These are phyloP conservation scores for Eucalyptus marginata DNA, from an alignment of 345 rosid species.

Conservation along the genomic window DNA sequence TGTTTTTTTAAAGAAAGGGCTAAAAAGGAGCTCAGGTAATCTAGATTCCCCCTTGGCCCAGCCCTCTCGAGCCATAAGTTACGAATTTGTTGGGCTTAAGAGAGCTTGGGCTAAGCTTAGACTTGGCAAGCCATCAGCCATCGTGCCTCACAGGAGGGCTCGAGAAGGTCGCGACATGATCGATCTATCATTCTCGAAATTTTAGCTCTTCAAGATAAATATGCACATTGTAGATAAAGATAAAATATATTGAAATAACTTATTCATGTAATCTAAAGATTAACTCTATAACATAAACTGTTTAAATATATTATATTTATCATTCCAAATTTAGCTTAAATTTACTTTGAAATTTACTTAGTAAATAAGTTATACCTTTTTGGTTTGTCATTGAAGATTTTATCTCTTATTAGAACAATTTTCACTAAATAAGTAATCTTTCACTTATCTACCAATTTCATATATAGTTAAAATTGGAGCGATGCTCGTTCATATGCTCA, in stretches of 20 bases:
- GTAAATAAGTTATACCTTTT: neutral
- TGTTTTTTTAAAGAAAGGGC: no score
- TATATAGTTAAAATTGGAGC: neutral
- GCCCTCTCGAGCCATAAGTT: accelerated
- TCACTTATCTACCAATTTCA: neutral
- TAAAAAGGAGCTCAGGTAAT: no score
- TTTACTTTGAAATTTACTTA: no score
- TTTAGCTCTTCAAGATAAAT: no score
- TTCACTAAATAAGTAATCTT: no score
- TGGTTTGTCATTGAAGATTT: neutral
- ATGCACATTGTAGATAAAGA: no score
- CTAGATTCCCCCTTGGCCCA: no score
- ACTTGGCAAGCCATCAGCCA: accelerated
- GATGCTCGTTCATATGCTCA: neutral
- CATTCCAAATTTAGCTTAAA: neutral
- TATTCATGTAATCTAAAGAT: neutral
- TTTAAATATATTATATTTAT: neutral
- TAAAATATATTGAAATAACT: no score
- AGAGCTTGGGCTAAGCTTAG: accelerated
- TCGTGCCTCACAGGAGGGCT: accelerated
- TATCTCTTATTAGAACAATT: neutral
- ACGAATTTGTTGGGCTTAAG: accelerated
- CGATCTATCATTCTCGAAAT: no score
- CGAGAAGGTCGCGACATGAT: accelerated
- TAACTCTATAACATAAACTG: neutral